Conservation (phyloP, 202 grass and related monocot species). For the Panicum virgatum region DNA sequence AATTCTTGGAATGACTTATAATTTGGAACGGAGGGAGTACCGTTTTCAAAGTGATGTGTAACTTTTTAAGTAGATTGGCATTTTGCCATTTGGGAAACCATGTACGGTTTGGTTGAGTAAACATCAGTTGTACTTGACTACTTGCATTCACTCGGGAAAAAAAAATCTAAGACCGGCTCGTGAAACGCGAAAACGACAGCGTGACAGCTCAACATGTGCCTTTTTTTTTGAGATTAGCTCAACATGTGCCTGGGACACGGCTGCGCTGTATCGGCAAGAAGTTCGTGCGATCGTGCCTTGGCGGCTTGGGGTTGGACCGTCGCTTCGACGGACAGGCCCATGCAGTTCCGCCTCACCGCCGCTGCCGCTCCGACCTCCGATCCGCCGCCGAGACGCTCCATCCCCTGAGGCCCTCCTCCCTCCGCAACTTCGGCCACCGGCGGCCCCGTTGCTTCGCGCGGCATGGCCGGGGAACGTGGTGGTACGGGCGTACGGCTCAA, state of each 20-base stretch:
- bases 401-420: not conserved
- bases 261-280: not conserved
- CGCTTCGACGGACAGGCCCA: not conserved
- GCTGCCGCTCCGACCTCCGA: too few relatives aligned
- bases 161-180: not conserved
- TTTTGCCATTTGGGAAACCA: too few relatives aligned
- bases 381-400: not conserved
- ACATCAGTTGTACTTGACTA: not conserved
- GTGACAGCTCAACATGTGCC: not conserved
- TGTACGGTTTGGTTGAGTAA: not conserved
- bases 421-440: too few relatives aligned
- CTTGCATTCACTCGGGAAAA: not conserved
- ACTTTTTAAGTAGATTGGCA: too few relatives aligned
- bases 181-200: not conserved
- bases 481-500: not conserved
- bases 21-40: too few relatives aligned
- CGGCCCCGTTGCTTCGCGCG: not conserved
- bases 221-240: too few relatives aligned
- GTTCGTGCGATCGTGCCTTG: slow-evolving; percentile 8
- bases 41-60: too few relatives aligned
- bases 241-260: not conserved
- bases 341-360: not conserved
- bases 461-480: not conserved
- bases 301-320: not conserved
- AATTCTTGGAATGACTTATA: too few relatives aligned